phyloP scores from a whole-genome alignment of 169 alveolate species.

The Plasmodium malariae region DNA sequence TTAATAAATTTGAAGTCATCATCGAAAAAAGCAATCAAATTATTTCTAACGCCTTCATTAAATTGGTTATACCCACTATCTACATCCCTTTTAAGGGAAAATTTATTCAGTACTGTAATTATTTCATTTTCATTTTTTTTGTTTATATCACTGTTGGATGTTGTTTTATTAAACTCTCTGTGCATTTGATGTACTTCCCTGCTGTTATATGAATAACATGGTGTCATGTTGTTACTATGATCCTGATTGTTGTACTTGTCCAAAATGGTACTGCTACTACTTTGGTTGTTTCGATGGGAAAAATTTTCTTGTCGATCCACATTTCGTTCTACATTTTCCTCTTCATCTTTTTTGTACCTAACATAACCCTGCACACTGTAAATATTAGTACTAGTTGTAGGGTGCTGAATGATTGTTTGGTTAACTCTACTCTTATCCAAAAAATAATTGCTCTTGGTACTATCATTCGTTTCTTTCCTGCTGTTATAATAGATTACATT shows the following conservation, averaged over 20 bases:
- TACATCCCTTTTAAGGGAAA: background rate
- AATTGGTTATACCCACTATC: background rate
- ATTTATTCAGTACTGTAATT: background rate
- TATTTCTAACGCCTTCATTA: background rate
- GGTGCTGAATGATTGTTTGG: too few species aligned
- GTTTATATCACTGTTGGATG: background rate
- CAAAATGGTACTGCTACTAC: background rate
- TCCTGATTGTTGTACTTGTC: background rate
- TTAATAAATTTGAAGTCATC: conserved; percentile 46
- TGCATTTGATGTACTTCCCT: too few species aligned
- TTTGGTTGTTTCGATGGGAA: background rate
- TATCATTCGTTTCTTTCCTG: background rate
- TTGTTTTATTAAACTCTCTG: too few species aligned
- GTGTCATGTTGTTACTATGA: background rate
- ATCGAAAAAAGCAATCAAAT: conserved; percentile 1
- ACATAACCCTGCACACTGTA: background rate
- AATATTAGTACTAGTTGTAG: background rate
- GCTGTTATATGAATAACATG: background rate
- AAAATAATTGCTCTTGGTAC: background rate
- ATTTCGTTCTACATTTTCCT: background rate
- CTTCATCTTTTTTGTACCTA: background rate
- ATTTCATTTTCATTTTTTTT: background rate
- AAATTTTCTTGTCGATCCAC: background rate
- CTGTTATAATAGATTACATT: background rate
- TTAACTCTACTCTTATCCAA: background rate